Base-by-base conservation (phyloP, 2,329 filamentous ascomycete genomes). In the Fusarium cyanostomum region DNA sequence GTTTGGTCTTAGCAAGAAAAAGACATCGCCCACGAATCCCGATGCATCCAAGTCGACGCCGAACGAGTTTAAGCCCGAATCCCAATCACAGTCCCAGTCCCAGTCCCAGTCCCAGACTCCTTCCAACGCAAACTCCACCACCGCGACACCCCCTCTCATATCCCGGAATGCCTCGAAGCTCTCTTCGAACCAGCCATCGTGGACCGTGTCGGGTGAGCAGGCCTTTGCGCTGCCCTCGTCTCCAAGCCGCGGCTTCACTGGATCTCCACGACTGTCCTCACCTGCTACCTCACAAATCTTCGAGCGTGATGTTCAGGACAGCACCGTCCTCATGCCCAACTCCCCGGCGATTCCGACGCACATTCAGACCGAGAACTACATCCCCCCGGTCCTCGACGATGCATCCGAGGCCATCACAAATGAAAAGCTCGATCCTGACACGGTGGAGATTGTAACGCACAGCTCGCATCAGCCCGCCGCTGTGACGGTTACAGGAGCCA, bases 371-470 rank as follows among this genome's bases (percentile, higher is more conserved):
- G 94, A 98, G 76, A 94, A 98, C 78, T 87, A 94, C 74, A 97
- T 98, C 67, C 94, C 94, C 8, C 86, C 94, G 0, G 94, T 96
- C 11, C 83, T 98, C 43, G 92, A 97, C 74, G 94, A 94, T 48
- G 94, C 92, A 3, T 96, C 93, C 37, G 87, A 94, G 70, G 93
- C 94, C 55, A 97, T 98, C 71, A 97, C 94, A 11, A 92, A 97
- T 77, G 82, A 87, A 67, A 88, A 89, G 55, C 84, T 97, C 46
- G 90, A 95, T 74, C 92, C 93, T 5, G 93, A 97, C 74, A 86
- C 89, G 21, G 94, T 98, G 51, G 93, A 97, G 79, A 97, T 98
- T 73, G 86, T 97, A 41, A 97, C 92, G 44, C 93, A 96, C 74
- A 84, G 86, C 28, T 88, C 88, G 21, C 94, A 97, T 75, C 92